Evolutionary conservation across 495 filamentous ascomycete species (phyloP), one percentile per base, ranked within the genome.

Genomic region (Penicillium lividum): DNA sequence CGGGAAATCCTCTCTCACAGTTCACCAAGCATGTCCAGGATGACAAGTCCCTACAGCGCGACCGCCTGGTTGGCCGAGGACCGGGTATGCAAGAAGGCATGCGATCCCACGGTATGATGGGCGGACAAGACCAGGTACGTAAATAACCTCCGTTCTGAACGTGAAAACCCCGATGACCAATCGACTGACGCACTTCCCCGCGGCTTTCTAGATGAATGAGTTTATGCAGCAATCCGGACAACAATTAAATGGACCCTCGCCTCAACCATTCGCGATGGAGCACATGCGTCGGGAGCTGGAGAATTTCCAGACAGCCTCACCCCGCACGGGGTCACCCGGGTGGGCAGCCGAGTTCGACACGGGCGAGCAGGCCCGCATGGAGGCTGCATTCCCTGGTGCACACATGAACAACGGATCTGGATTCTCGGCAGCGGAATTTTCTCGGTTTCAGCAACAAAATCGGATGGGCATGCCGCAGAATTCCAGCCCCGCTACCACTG

Each of bases 11-110:
- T 54, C 87, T 98, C 57, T 91, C 89, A 66, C 95, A 97, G 82
- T 96, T 98, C 71, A 88, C 90, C 30, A 98, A 98, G 71, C 91
- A 96, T 69, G 89, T 92, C 52, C 87, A 91, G 65, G 90, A 96
- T 77, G 94, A 98, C 78, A 97, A 93, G 77, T 91, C 89, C 29
- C 82, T 97, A 53, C 93, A 97, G 71, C 83, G 92, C 63, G 94
- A 98, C 73, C 80, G 94, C 40, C 78, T 97, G 57, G 86, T 87
- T 36, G 89, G 90, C 61, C 77, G 86, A 53, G 85, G 86, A 29
- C 84, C 88, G 1, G 80, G 79, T 27, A 66, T 86, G 74, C 83
- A 86, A 67, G 85, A 89, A 63, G 72, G 84, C 59, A 86, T 90
- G 76, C 80, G 87, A 58, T 86, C 79, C 56, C 75, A 72, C 55